phyloP scores from a whole-genome alignment of 345 rosid genomes.

The Gossypium mustelinum region DNA sequence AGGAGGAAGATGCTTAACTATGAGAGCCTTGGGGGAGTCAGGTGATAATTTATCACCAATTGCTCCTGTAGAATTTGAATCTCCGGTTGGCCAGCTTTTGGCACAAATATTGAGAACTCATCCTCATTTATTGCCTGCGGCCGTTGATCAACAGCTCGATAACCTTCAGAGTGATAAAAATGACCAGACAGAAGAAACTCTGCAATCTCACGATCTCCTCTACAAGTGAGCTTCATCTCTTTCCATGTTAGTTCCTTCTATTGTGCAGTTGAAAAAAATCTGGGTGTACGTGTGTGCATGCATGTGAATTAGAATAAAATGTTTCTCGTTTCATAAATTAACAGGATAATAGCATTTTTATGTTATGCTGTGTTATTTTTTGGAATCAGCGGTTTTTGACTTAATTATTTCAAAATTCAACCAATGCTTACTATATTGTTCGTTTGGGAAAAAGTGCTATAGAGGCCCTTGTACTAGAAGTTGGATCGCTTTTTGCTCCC shows the following conservation, averaged over 20 bases:
- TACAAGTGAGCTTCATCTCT: conserved; percentile 52
- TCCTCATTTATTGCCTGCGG: conserved; percentile 77
- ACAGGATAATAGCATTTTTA: conserved; percentile 7
- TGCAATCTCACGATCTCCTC: conserved; percentile 51
- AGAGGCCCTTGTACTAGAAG: no score
- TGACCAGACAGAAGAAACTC: conserved; percentile 32
- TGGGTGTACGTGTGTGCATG: neutral
- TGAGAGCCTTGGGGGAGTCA: conserved; percentile 58
- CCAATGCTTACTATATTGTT: neutral
- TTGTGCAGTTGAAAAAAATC: neutral
- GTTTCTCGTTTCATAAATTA: conserved; percentile 6
- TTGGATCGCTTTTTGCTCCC: no score
- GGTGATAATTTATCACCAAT: conserved; percentile 43
- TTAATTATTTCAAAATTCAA: neutral
- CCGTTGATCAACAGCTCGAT: conserved; percentile 87
- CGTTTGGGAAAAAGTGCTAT: neutral
- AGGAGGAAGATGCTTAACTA: conserved; percentile 41
- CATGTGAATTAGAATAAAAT: neutral
- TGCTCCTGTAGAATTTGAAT: conserved; percentile 74
- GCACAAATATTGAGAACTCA: conserved; percentile 73
- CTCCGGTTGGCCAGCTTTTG: conserved; percentile 81
- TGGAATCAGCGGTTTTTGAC: neutral
- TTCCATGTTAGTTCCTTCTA: neutral
- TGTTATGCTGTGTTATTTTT: neutral
- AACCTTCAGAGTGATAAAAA: conserved; percentile 63